Percentiles rank a stretch among this genome's conserved stretches.
Evolutionary conservation across 2,329 filamentous ascomycete species (phyloP).

Genomic region (Coniochaeta prunicola): DNA sequence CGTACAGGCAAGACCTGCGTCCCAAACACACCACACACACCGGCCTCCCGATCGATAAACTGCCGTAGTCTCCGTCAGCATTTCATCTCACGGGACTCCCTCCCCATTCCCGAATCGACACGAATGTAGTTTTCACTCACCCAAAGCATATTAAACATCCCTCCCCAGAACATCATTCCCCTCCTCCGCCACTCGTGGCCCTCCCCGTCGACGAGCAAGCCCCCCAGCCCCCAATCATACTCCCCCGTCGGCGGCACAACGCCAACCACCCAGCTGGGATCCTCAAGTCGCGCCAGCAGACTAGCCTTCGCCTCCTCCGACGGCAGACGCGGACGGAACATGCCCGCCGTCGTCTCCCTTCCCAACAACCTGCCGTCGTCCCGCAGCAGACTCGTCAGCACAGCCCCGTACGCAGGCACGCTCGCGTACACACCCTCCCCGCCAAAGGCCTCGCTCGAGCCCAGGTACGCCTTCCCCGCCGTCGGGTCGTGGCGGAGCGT

Average conservation of each 20-base stretch:
- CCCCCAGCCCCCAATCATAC: conserved; percentile 18
- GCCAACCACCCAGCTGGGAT: conserved; percentile 15
- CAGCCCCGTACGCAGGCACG: conserved; percentile 11
- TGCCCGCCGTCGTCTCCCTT: conserved; percentile 4
- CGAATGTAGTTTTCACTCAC: too few species aligned
- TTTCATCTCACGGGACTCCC: too few species aligned
- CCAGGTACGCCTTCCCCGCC: conserved; percentile 2
- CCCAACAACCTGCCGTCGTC: conserved; percentile 16
- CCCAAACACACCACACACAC: conserved; percentile 17
- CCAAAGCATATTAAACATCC: conserved; percentile 16
- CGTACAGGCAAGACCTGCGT: conserved; percentile 12
- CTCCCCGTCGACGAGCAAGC: conserved; percentile 13
- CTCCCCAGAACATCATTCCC: conserved; percentile 17
- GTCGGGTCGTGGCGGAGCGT: background rate
- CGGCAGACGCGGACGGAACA: conserved; percentile 14
- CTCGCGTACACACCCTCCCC: conserved; percentile 17
- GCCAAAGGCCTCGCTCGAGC: conserved; percentile 13
- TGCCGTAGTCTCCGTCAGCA: too few species aligned
- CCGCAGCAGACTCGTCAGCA: conserved; percentile 15
- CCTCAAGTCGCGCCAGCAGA: conserved; percentile 10
- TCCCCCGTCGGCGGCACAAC: conserved; percentile 10
- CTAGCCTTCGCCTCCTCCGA: background rate
- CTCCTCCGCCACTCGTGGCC: conserved; percentile 9
- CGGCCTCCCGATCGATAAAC: conserved; percentile 17
- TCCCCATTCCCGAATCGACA: too few species aligned